These are phyloP conservation scores for Tylopilus cervinicoccineus DNA, from an alignment of 768 basidiomycete species.

Conservation along the genomic window DNA sequence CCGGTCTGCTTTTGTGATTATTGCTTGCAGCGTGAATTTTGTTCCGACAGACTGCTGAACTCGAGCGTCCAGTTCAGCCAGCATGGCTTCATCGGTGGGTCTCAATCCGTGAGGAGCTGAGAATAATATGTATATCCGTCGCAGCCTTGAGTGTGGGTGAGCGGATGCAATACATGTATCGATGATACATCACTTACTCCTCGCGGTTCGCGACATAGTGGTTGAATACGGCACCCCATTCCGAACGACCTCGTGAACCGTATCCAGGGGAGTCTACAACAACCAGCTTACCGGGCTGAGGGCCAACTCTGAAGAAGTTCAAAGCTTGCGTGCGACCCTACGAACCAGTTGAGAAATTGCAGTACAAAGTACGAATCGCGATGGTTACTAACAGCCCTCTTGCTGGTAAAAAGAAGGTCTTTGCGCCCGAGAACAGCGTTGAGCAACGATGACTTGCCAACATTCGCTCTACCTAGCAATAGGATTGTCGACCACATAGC, in stretches of 20 bases:
- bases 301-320: constrained; percentile 71
- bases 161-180: background rate
- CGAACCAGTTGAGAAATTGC: background rate
- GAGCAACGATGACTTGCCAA: constrained; percentile 70
- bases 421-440: constrained; percentile 63
- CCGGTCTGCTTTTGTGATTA: constrained; percentile 69
- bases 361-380: background rate
- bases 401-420: constrained; percentile 58
- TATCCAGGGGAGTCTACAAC: constrained; percentile 83
- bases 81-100: constrained; percentile 57
- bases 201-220: constrained; percentile 57
- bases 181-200: constrained; percentile 42
- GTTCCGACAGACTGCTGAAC: constrained; percentile 31
- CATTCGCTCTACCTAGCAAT: constrained; percentile 66
- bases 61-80: constrained; percentile 40
- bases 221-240: constrained; percentile 73
- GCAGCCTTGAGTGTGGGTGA: constrained; percentile 41
- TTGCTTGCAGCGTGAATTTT: constrained; percentile 62
- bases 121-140: constrained; percentile 67
- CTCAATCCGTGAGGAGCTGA: constrained; percentile 64
- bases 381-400: constrained; percentile 56
- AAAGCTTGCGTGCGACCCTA: constrained; percentile 71
- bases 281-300: constrained; percentile 48
- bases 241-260: constrained; percentile 64
- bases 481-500: background rate